phyloP scores from a whole-genome alignment of 306 rosid species.

The Trifolium pratense region DNA sequence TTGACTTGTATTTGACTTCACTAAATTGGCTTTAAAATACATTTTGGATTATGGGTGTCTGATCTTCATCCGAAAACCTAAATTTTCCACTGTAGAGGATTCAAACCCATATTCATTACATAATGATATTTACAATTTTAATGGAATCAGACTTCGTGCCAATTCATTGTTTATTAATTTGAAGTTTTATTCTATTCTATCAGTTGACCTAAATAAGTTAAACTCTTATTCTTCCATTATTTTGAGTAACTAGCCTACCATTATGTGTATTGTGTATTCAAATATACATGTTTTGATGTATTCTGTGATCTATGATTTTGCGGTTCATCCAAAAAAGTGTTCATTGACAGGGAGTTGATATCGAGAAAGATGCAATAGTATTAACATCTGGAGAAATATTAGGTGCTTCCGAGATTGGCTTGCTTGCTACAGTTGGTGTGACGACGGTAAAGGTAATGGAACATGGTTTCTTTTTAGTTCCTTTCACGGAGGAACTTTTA shows the following conservation, averaged over 20 bases:
- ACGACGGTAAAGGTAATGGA: conserved; percentile 63
- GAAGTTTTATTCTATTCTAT: background rate
- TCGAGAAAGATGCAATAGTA: conserved; percentile 69
- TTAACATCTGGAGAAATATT: conserved; percentile 79
- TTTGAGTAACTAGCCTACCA: background rate
- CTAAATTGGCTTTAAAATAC: too few species aligned
- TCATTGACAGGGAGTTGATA: conserved; percentile 72
- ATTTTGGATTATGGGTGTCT: too few species aligned
- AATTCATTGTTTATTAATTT: background rate
- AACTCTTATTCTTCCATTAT: background rate
- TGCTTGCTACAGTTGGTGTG: conserved; percentile 90
- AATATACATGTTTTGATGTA: background rate
- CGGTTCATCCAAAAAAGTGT: conserved; percentile 42
- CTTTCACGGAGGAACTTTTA: conserved; percentile 7
- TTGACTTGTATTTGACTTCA: too few species aligned
- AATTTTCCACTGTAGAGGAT: too few species aligned
- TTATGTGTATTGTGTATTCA: background rate
- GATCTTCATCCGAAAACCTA: too few species aligned
- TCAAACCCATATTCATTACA: background rate
- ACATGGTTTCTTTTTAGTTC: conserved; percentile 10
- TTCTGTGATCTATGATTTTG: conserved; percentile 14
- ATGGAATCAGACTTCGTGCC: background rate
- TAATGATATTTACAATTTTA: background rate
- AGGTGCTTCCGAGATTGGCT: conserved; percentile 89
- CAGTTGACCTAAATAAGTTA: background rate